These are phyloP conservation scores for Jacaranda mimosifolia DNA, from an alignment of 257 asterid species.

Conservation along the genomic window DNA sequence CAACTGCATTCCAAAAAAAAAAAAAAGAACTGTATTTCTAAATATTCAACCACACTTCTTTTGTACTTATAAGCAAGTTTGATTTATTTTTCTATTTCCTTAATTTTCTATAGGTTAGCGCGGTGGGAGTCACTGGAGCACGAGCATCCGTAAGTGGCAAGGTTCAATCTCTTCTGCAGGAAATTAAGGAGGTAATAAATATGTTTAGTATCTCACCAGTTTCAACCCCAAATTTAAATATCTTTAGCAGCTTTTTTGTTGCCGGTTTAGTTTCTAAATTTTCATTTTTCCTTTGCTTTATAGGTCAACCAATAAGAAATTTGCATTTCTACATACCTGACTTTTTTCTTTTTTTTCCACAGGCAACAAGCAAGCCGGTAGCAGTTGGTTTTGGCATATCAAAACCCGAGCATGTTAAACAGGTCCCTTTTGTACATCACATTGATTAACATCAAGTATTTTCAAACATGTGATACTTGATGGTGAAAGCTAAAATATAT, in stretches of 20 bases:
- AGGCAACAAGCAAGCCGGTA: slow-evolving; percentile 81
- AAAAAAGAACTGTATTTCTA: too few species aligned
- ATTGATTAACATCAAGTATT: neutral
- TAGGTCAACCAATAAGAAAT: too few species aligned
- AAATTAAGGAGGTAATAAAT: slow-evolving; percentile 75
- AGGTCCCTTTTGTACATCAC: slow-evolving; percentile 47
- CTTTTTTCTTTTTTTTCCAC: slow-evolving; percentile 21
- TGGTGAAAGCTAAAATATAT: slow-evolving; percentile 16
- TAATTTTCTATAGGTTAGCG: slow-evolving; percentile 64
- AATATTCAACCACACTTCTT: neutral
- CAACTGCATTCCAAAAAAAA: neutral
- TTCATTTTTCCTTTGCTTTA: too few species aligned
- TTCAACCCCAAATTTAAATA: neutral
- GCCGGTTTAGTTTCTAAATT: neutral
- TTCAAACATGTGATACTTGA: neutral
- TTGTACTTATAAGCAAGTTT: neutral
- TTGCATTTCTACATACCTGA: too few species aligned
- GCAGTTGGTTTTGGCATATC: slow-evolving; percentile 97
- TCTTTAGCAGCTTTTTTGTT: neutral
- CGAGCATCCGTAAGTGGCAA: slow-evolving; percentile 69
- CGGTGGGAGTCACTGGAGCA: slow-evolving; percentile 94
- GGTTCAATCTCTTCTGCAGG: slow-evolving; percentile 75
- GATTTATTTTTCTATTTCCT: slow-evolving; percentile 13
- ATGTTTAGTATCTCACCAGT: slow-evolving; percentile 1
- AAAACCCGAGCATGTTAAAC: slow-evolving; percentile 84